Evolutionary conservation across 2,329 filamentous ascomycete species (phyloP).

Genomic region (Piedraia hortae): DNA sequence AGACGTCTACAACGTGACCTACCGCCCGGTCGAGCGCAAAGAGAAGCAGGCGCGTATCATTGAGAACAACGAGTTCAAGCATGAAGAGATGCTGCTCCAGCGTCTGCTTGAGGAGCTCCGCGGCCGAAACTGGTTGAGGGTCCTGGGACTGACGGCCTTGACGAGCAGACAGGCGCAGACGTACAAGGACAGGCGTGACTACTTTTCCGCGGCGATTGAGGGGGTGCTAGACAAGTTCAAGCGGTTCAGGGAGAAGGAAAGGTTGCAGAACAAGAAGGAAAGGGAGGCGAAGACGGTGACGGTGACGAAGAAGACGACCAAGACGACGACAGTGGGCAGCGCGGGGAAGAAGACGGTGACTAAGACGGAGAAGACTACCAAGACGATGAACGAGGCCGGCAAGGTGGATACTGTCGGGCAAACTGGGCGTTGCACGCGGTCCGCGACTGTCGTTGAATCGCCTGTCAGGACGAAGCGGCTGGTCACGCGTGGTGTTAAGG

Average conservation of each 20-base stretch:
- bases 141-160: slow-evolving; percentile 66
- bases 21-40: slow-evolving; percentile 32
- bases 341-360: slow-evolving; percentile 14
- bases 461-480: no score
- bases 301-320: no score
- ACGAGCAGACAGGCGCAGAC: slow-evolving; percentile 67
- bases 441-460: no score
- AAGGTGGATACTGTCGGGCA: not conserved
- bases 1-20: slow-evolving; percentile 27
- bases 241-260: slow-evolving; percentile 72
- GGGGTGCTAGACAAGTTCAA: slow-evolving; percentile 66
- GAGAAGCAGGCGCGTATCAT: slow-evolving; percentile 43
- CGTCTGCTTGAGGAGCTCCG: slow-evolving; percentile 53
- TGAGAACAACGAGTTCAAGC: slow-evolving; percentile 36
- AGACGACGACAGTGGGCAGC: slow-evolving; percentile 21
- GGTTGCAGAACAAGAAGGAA: slow-evolving; percentile 48
- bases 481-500: no score
- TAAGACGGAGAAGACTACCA: no score
- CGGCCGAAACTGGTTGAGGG: slow-evolving; percentile 73
- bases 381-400: slow-evolving; percentile 1
- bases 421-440: no score
- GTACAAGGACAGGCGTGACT: slow-evolving; percentile 59
- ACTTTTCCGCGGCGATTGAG: slow-evolving; percentile 64
- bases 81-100: slow-evolving; percentile 38
- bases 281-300: slow-evolving; percentile 40